phyloP scores from a whole-genome alignment of 768 basidiomycete genomes.

The Amanita phalloides region DNA sequence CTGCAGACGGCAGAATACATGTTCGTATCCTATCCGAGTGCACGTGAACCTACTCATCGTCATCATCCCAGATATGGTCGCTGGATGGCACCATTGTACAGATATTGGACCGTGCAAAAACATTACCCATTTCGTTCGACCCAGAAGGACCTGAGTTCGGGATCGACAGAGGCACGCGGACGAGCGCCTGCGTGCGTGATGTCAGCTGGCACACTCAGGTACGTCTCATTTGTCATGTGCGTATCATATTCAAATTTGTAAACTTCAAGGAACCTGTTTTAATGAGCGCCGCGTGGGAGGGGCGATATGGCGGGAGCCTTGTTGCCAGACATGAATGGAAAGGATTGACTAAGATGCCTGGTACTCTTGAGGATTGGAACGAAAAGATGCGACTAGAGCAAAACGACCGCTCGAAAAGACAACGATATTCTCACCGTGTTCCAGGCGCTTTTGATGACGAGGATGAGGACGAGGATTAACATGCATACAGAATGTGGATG shows the following conservation, averaged over 20 bases:
- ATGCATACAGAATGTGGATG: background rate
- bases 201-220: conserved; percentile 92
- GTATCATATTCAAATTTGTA: background rate
- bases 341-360: conserved; percentile 64
- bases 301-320: conserved; percentile 50
- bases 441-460: conserved; percentile 4
- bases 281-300: conserved; percentile 89
- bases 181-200: conserved; percentile 68
- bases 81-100: conserved; percentile 83
- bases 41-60: conserved; percentile 1
- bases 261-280: conserved; percentile 67
- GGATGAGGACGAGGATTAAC: background rate
- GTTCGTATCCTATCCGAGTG: conserved; percentile 27
- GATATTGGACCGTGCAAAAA: conserved; percentile 70
- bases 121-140: conserved; percentile 59
- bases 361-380: conserved; percentile 61
- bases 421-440: background rate
- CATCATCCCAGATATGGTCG: conserved; percentile 75
- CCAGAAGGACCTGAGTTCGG: conserved; percentile 52
- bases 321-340: conserved; percentile 97
- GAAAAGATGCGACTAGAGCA: conserved; percentile 2
- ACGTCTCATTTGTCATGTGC: conserved; percentile 7
- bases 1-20: conserved; percentile 77
- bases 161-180: conserved; percentile 16
- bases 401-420: background rate